Evolutionary conservation across 306 rosid genomes (phyloP), one percentile per base, ranked within the genome.

Genomic region (Dryas octopetala): DNA sequence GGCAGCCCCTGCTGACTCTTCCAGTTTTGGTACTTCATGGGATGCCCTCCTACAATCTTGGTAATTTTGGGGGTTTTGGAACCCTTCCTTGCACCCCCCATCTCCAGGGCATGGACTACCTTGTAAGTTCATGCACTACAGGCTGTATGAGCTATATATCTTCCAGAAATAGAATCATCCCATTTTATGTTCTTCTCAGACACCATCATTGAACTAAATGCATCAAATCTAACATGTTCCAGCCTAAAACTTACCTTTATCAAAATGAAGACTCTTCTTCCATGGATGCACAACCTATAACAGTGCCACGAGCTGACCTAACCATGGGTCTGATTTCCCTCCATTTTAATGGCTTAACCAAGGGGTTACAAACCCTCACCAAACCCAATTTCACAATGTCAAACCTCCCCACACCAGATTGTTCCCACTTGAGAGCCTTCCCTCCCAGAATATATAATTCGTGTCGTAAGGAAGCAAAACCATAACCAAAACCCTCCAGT

Each of bases 351-450:
- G 84, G 84, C 58, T 23, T 63, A 66, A 50, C 80, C 7, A 73
- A 70, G 41, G 80, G 84, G 40, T 80, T 74, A 58, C 80, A 75
- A 41, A 80, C 80, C 73, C 80, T 80, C 59, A 64, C 84, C 57
- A 80, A 15, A 62, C 53, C 77, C 73, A 80, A 70, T 74, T 80
- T 80, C 59, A 80, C 84, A 75, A 80, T 80, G 55, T 80, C 80
- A 80, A 75, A 80, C 80, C 84, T 80, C 63, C 84, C 84, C 65
- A 57, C 55, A 52, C 84, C 80, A 38, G 77, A 80, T 38, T 70
- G 77, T 43, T 80, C 80, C 84, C 84, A 80, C 74, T 53, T 80
- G 70, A 80, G 80, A 75, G 74, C 84, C 60, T 80, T 80, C 55
- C 84, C 84, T 70, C 80, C 84, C 53, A 80, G 6, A 43, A 75